Conservation (phyloP, 495 filamentous ascomycete genomes). For the Podospora anserina region DNA sequence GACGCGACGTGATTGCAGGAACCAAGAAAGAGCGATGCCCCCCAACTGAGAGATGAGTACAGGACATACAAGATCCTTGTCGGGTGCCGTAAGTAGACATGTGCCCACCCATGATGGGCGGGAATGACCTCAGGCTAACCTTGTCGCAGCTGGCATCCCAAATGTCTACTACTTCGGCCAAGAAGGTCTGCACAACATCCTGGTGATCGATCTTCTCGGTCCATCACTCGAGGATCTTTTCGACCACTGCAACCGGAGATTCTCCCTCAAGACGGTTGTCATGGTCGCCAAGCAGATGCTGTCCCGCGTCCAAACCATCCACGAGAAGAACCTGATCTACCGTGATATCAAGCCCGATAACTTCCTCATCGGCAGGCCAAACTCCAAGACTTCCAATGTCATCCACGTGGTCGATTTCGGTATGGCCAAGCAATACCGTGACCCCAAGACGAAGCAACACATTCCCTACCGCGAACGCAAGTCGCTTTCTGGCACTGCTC, state of each 20-base stretch:
- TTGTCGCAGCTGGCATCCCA: slow-evolving; percentile 81
- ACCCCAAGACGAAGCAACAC: slow-evolving; percentile 99
- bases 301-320: slow-evolving; percentile 97
- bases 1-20: slow-evolving; percentile 56
- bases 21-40: slow-evolving; percentile 97
- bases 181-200: slow-evolving; percentile 97
- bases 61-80: slow-evolving; percentile 99
- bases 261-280: slow-evolving; percentile 94
- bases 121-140: not conserved
- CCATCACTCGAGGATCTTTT: slow-evolving; percentile 97
- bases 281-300: slow-evolving; percentile 99
- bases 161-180: slow-evolving; percentile 99
- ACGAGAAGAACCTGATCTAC: slow-evolving; percentile 99
- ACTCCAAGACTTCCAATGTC: slow-evolving; percentile 89
- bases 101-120: not conserved
- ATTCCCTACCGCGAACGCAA: slow-evolving; percentile 98
- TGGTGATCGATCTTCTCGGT: slow-evolving; percentile 96
- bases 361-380: slow-evolving; percentile 94
- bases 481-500: slow-evolving; percentile 91
- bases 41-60: slow-evolving; percentile 97
- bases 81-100: slow-evolving; percentile 82
- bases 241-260: slow-evolving; percentile 93
- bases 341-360: slow-evolving; percentile 99
- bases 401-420: slow-evolving; percentile 99
- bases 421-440: slow-evolving; percentile 99